Conservation (phyloP, 352 stramenopile species). For the Phytophthora kernoviae region DNA sequence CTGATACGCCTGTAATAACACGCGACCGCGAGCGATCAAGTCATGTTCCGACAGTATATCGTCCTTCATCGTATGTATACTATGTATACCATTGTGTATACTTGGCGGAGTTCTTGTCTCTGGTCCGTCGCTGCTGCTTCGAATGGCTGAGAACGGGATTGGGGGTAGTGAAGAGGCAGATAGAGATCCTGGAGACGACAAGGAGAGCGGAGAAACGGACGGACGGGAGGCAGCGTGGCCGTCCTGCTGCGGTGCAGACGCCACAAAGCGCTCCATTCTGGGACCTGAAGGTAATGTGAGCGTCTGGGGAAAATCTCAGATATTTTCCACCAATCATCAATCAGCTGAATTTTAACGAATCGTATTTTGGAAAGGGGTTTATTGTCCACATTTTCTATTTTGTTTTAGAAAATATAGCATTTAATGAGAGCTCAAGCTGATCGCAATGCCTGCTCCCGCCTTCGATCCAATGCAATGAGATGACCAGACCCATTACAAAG, state of each 20-base stretch:
- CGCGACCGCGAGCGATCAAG: constrained; percentile 50
- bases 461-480: too few relatives aligned
- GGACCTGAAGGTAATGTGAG: too few relatives aligned
- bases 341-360: too few relatives aligned
- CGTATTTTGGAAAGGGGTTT: too few relatives aligned
- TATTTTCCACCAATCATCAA: too few relatives aligned
- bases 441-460: too few relatives aligned
- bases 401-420: too few relatives aligned
- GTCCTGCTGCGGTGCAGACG: constrained; percentile 13
- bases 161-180: constrained; percentile 1
- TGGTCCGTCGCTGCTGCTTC: constrained; percentile 18
- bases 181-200: constrained; percentile 7
- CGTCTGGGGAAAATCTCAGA: too few relatives aligned
- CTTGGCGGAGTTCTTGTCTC: neutral
- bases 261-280: constrained; percentile 26
- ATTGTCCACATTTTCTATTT: too few relatives aligned
- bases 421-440: too few relatives aligned
- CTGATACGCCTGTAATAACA: constrained; percentile 54
- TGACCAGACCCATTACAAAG: too few relatives aligned
- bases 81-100: neutral
- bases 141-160: constrained; percentile 30
- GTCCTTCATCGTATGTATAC: neutral
- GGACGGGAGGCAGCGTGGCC: neutral
- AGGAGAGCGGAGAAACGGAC: constrained; percentile 18
- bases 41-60: constrained; percentile 34